Conservation (phyloP, 2,329 filamentous ascomycete species). For the Trichophyton schoenleinii region DNA sequence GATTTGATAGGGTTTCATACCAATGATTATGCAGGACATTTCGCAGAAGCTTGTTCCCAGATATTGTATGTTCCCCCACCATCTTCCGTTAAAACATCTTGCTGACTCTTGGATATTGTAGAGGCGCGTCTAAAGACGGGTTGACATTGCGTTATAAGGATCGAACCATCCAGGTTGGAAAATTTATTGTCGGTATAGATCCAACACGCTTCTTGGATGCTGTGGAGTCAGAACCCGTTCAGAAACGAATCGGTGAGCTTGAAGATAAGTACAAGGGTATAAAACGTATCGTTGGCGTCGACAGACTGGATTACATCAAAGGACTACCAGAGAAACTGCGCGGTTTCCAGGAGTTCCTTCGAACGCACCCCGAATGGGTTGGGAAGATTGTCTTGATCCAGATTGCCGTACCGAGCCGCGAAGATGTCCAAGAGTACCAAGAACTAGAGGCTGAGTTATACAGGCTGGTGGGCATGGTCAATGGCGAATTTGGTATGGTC, state of each 20-base stretch:
- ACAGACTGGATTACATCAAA: constrained; percentile 79
- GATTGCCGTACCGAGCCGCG: constrained; percentile 77
- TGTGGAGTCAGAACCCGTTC: constrained; percentile 56
- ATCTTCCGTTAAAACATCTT: not conserved
- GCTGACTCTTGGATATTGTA: not conserved
- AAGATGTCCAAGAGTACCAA: constrained; percentile 62
- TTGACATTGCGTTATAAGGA: constrained; percentile 76
- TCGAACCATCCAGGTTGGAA: constrained; percentile 70
- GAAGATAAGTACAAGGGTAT: constrained; percentile 68
- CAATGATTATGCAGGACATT: constrained; percentile 88
- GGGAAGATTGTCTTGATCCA: constrained; percentile 89
- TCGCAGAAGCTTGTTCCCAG: constrained; percentile 82
- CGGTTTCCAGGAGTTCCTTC: constrained; percentile 84
- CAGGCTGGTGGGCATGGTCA: constrained; percentile 80
- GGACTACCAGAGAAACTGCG: constrained; percentile 89
- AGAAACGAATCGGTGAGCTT: constrained; percentile 59
- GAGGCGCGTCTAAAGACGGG: constrained; percentile 93
- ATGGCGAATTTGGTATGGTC: constrained; percentile 62
- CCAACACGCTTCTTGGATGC: constrained; percentile 77
- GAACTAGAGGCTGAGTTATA: constrained; percentile 79
- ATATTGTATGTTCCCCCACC: constrained; percentile 47
- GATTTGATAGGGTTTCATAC: constrained; percentile 94
- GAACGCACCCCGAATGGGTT: constrained; percentile 80
- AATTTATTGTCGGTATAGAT: constrained; percentile 91
- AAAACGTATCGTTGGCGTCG: constrained; percentile 88